These are phyloP conservation scores for Ganoderma sinense DNA, from an alignment of 1,284 basidiomycete species.

Conservation along the genomic window DNA sequence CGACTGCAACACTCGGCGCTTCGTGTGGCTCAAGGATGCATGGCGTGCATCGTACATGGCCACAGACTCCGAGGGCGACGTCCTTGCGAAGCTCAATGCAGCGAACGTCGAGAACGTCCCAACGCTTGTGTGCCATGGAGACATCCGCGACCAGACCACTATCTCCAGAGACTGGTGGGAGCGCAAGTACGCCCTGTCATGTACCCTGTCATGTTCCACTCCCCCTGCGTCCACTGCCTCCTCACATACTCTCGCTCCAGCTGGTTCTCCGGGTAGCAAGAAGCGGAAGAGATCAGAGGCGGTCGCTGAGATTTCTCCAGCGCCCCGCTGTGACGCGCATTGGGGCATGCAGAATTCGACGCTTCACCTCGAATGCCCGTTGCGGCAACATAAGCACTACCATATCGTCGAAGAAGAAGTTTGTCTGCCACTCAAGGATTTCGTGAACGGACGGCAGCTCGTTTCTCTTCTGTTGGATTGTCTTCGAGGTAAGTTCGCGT, in stretches of 20 bases:
- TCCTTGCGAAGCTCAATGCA: slow-evolving; percentile 3
- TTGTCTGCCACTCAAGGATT: background rate
- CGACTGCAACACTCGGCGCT: background rate
- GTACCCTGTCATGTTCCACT: background rate
- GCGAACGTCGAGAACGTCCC: background rate
- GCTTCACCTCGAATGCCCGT: background rate
- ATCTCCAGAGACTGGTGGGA: background rate
- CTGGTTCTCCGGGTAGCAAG: background rate
- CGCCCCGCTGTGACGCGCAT: background rate
- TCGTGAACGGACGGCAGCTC: background rate
- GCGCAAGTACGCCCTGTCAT: background rate
- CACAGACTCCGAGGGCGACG: slow-evolving; percentile 9
- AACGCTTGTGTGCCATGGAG: background rate
- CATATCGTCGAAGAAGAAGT: slow-evolving; percentile 17
- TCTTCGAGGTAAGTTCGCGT: slow-evolving; percentile 10
- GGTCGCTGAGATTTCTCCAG: background rate
- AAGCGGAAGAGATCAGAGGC: background rate
- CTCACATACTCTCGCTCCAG: background rate
- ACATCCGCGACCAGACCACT: background rate
- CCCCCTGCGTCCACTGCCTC: background rate
- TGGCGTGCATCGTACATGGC: slow-evolving; percentile 10
- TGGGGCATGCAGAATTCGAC: no score
- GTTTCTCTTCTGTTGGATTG: background rate
- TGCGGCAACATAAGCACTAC: slow-evolving; percentile 17
- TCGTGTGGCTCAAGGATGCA: slow-evolving; percentile 20